These are phyloP conservation scores for Gossypium sturtianum DNA, from an alignment of 345 rosid genomes.

Conservation along the genomic window DNA sequence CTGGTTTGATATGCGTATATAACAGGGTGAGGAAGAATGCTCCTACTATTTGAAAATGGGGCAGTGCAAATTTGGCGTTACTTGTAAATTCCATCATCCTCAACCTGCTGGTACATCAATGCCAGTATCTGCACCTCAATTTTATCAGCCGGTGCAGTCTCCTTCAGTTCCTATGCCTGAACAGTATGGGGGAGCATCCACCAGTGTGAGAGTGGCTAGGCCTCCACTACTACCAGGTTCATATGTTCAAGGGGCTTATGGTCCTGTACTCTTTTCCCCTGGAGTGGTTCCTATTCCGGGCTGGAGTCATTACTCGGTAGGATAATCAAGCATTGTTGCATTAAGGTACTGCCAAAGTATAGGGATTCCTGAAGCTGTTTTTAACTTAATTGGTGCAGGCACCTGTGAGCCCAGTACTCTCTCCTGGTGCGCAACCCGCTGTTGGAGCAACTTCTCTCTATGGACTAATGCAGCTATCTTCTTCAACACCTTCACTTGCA, in stretches of 20 bases:
- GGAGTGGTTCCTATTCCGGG: constrained; percentile 70
- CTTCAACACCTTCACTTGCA: constrained; percentile 58
- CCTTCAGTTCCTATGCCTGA: constrained; percentile 57
- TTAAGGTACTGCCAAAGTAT: constrained; percentile 12
- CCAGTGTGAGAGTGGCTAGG: constrained; percentile 60
- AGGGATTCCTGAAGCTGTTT: constrained; percentile 11
- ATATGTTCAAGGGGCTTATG: constrained; percentile 78
- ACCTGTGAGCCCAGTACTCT: constrained; percentile 74
- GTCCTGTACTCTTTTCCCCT: constrained; percentile 66
- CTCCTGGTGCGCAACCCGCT: constrained; percentile 75
- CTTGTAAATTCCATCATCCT: constrained; percentile 97
- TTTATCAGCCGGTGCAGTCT: constrained; percentile 82
- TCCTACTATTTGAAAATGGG: constrained; percentile 91
- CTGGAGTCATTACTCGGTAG: constrained; percentile 88
- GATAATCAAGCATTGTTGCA: constrained; percentile 10
- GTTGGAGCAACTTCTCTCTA: constrained; percentile 68
- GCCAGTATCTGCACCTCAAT: constrained; percentile 61
- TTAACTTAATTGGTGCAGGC: constrained; percentile 44
- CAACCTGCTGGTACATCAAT: constrained; percentile 57
- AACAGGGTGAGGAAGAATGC: constrained; percentile 89
- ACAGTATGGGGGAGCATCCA: constrained; percentile 56
- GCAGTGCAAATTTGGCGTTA: constrained; percentile 91
- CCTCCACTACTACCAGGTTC: constrained; percentile 65
- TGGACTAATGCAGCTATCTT: constrained; percentile 64
- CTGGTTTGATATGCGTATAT: constrained; percentile 20